A percentile compares a stretch with the other conserved stretches of the same genome.
phyloP scores from a whole-genome alignment of 2,329 filamentous ascomycete genomes.

The Monosporascus sp. region DNA sequence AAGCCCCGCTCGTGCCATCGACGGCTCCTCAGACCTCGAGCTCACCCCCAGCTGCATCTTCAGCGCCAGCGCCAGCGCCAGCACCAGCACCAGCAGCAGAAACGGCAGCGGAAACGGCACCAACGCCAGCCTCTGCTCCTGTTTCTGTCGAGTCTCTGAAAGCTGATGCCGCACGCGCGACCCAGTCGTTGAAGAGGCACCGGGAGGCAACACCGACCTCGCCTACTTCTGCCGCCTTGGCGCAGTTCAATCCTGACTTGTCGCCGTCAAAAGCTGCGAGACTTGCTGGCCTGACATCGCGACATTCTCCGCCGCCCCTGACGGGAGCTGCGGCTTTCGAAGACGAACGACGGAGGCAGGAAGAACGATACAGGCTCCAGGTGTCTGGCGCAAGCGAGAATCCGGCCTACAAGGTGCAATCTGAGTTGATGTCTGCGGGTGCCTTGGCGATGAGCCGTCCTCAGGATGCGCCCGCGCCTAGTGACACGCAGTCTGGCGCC shows the following conservation, averaged over 20 bases:
- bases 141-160: conserved; percentile 38
- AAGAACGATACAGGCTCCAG: conserved; percentile 38
- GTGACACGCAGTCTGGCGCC: conserved; percentile 12
- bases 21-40: conserved; percentile 31
- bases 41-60: conserved; percentile 16
- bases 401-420: conserved; percentile 47
- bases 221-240: conserved; percentile 24
- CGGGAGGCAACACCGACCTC: conserved; percentile 43
- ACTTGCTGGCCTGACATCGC: conserved; percentile 36
- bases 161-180: conserved; percentile 31
- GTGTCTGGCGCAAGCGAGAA: conserved; percentile 46
- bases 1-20: conserved; percentile 38
- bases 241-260: conserved; percentile 32
- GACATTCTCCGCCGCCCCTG: conserved; percentile 41
- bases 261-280: conserved; percentile 53
- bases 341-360: conserved; percentile 46
- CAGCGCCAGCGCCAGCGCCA: conserved; percentile 5
- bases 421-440: conserved; percentile 49
- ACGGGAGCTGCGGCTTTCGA: conserved; percentile 51
- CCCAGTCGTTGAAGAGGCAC: conserved; percentile 40
- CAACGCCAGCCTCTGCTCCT: conserved; percentile 16
- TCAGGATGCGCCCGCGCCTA: conserved; percentile 40
- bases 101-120: conserved; percentile 24
- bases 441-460: conserved; percentile 51
- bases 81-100: conserved; percentile 24